Percentiles rank a stretch among this genome's conserved stretches.
These are phyloP conservation scores for Magnaporthiopsis incrustans DNA, from an alignment of 2,329 filamentous ascomycete species.

Conservation along the genomic window DNA sequence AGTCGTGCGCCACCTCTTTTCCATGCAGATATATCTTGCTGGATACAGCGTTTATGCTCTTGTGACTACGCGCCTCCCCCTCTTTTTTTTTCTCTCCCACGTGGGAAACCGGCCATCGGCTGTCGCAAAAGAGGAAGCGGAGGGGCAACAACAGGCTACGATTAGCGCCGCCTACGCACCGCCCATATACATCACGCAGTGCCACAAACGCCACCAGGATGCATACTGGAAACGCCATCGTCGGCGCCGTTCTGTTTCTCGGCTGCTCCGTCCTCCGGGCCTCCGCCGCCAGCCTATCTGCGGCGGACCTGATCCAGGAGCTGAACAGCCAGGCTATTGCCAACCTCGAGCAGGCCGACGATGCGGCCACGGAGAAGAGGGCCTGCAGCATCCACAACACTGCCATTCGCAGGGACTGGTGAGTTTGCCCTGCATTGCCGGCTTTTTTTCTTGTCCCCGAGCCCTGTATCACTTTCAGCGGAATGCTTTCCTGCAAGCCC, in stretches of 20 bases:
- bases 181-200: too few species aligned
- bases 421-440: too few species aligned
- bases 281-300: not conserved
- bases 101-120: not conserved
- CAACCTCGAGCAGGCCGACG: not conserved
- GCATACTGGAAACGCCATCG: not conserved
- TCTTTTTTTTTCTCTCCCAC: not conserved
- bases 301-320: not conserved
- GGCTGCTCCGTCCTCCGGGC: not conserved
- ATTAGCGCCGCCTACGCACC: too few species aligned
- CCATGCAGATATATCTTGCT: not conserved
- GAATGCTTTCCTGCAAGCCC: too few species aligned
- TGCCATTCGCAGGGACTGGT: slow-evolving; percentile 20
- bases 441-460: not conserved
- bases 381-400: slow-evolving; percentile 21
- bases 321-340: not conserved
- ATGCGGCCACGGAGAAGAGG: slow-evolving; percentile 13
- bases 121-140: not conserved
- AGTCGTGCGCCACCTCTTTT: not conserved
- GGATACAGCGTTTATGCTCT: not conserved
- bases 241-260: not conserved
- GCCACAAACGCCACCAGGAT: not conserved
- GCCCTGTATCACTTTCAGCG: too few species aligned
- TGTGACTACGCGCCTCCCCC: not conserved
- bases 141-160: too few species aligned